phyloP scores from a whole-genome alignment of 1,284 basidiomycete species.

The Ustanciosporium gigantosporum region DNA sequence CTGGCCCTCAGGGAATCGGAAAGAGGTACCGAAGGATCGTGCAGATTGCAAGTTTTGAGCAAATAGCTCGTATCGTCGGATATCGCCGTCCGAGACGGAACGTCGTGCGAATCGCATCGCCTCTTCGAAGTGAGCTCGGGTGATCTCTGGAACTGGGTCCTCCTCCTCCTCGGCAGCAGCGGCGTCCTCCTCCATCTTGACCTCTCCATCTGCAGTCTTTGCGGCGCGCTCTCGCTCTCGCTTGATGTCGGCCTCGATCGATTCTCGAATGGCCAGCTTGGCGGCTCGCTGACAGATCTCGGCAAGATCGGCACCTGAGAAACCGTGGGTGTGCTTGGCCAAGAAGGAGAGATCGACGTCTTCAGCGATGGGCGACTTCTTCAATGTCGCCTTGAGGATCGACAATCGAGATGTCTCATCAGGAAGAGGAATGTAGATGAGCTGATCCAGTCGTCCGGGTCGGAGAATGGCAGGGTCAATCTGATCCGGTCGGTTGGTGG shows the following conservation, averaged over 20 bases:
- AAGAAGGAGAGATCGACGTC: conserved; percentile 86
- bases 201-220: conserved; percentile 36
- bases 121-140: conserved; percentile 79
- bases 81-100: conserved; percentile 71
- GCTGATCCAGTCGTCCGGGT: conserved; percentile 90
- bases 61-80: conserved; percentile 74
- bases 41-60: conserved; percentile 58
- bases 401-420: conserved; percentile 88
- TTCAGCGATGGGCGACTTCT: conserved; percentile 87
- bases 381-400: conserved; percentile 86
- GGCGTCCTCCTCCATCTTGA: conserved; percentile 73
- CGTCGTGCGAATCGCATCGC: conserved; percentile 78
- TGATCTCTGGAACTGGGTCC: conserved; percentile 96
- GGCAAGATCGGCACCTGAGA: conserved; percentile 98
- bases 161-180: conserved; percentile 69
- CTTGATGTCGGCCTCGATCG: conserved; percentile 90
- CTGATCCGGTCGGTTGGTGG: conserved; percentile 98
- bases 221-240: conserved; percentile 69
- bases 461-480: conserved; percentile 95
- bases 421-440: conserved; percentile 68
- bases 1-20: conserved; percentile 89
- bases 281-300: conserved; percentile 98
- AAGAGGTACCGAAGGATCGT: conserved; percentile 72
- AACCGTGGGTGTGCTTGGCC: conserved; percentile 92
- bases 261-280: conserved; percentile 92